These are phyloP conservation scores for Pleurotus tuber-regium DNA, from an alignment of 768 basidiomycete genomes.

Conservation along the genomic window DNA sequence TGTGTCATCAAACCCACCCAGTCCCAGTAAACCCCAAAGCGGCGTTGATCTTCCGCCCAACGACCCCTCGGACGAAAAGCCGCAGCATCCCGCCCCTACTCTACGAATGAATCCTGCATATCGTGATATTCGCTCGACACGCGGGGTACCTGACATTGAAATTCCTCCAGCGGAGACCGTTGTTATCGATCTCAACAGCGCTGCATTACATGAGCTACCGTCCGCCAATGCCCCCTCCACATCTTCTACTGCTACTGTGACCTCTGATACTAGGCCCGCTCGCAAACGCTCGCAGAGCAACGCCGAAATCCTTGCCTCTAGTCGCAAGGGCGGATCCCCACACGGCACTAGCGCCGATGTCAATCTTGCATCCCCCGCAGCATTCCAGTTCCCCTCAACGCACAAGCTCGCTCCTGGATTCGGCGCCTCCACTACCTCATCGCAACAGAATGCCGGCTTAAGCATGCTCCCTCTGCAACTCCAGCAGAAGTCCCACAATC, in stretches of 20 bases:
- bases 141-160: conserved; percentile 35
- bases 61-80: conserved; percentile 7
- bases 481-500: conserved; percentile 19
- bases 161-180: conserved; percentile 27
- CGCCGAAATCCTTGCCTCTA: conserved; percentile 24
- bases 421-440: conserved; percentile 13
- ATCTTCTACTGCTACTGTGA: conserved; percentile 17
- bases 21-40: not conserved
- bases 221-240: conserved; percentile 16
- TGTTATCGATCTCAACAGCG: conserved; percentile 14
- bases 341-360: conserved; percentile 19
- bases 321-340: conserved; percentile 9
- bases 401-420: conserved; percentile 13
- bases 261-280: conserved; percentile 23
- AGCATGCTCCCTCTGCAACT: conserved; percentile 16
- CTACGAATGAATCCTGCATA: conserved; percentile 16
- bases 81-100: conserved; percentile 17
- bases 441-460: conserved; percentile 8
- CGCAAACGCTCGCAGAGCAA: conserved; percentile 44
- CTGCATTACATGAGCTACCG: conserved; percentile 16
- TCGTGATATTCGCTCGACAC: conserved; percentile 18
- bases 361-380: conserved; percentile 32
- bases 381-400: conserved; percentile 41
- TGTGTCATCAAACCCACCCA: not conserved
- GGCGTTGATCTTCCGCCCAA: not conserved